Evolutionary conservation across 306 rosid species (phyloP).

Genomic region (Prunus salicina): DNA sequence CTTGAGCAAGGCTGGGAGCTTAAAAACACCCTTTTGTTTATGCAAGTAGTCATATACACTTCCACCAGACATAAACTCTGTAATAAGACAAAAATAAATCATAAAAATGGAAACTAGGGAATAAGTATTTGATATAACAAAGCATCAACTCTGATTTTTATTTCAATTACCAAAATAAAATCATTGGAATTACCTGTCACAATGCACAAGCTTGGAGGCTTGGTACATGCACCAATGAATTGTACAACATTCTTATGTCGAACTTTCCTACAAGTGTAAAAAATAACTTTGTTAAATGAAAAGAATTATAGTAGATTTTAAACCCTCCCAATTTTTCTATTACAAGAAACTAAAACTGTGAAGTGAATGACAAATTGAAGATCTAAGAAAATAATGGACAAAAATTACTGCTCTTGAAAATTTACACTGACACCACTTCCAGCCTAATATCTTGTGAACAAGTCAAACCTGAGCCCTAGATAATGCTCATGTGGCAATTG

Average conservation of each 20-base stretch:
- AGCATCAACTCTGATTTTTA: neutral
- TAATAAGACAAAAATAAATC: constrained; percentile 20
- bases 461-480: neutral
- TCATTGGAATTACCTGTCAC: constrained; percentile 68
- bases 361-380: neutral
- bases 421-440: neutral
- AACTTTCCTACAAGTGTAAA: constrained; percentile 76
- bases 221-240: constrained; percentile 99
- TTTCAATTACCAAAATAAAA: constrained; percentile 9
- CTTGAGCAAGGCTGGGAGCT: constrained; percentile 83
- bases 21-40: constrained; percentile 83
- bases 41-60: constrained; percentile 96
- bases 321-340: neutral
- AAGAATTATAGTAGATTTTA: neutral
- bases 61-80: constrained; percentile 98
- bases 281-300: constrained; percentile 14
- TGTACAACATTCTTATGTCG: constrained; percentile 99
- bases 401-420: neutral
- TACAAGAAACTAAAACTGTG: neutral
- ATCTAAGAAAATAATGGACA: neutral
- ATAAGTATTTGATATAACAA: neutral
- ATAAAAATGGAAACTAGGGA: neutral
- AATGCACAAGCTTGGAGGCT: constrained; percentile 81
- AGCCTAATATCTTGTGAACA: neutral
- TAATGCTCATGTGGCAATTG: neutral